phyloP scores from a whole-genome alignment of 2,329 filamentous ascomycete genomes.

The Aspergillus hiratsukae region DNA sequence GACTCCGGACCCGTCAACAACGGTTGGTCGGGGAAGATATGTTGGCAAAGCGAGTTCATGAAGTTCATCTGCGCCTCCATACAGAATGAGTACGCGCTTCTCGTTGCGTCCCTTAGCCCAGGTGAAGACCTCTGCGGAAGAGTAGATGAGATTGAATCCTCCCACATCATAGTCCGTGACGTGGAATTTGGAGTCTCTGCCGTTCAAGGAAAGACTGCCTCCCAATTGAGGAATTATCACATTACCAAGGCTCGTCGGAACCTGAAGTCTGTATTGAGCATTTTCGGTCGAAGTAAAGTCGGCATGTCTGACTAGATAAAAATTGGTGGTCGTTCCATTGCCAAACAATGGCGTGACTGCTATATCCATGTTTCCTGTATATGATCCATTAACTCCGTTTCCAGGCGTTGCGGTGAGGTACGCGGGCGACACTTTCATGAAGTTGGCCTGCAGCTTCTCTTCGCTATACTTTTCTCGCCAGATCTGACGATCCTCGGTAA shows the following conservation, averaged over 20 bases:
- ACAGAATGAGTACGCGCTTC: slow-evolving; percentile 42
- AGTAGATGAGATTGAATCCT: slow-evolving; percentile 40
- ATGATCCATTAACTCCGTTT: slow-evolving; percentile 35
- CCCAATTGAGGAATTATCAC: slow-evolving; percentile 40
- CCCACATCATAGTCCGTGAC: slow-evolving; percentile 40
- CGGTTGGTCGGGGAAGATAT: not conserved
- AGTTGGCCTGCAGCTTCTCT: slow-evolving; percentile 70
- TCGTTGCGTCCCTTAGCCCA: slow-evolving; percentile 57
- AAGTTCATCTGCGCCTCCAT: slow-evolving; percentile 36
- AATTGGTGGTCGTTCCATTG: slow-evolving; percentile 51
- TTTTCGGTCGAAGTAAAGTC: slow-evolving; percentile 55
- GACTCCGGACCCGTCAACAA: slow-evolving; percentile 11
- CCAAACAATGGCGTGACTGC: slow-evolving; percentile 60
- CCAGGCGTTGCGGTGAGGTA: slow-evolving; percentile 61
- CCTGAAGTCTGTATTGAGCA: slow-evolving; percentile 59
- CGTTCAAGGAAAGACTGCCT: slow-evolving; percentile 34
- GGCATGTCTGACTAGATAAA: slow-evolving; percentile 58
- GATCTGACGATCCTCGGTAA: slow-evolving; percentile 65
- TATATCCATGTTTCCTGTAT: slow-evolving; percentile 51
- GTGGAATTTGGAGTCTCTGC: slow-evolving; percentile 44
- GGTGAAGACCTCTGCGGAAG: slow-evolving; percentile 43
- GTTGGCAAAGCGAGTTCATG: slow-evolving; percentile 38
- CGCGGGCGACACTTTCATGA: slow-evolving; percentile 66
- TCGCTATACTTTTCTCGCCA: slow-evolving; percentile 74
- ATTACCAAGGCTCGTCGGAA: slow-evolving; percentile 43